These are phyloP conservation scores for Coelastrella sp. DNA, from an alignment of 139 green algal species.

Conservation along the genomic window DNA sequence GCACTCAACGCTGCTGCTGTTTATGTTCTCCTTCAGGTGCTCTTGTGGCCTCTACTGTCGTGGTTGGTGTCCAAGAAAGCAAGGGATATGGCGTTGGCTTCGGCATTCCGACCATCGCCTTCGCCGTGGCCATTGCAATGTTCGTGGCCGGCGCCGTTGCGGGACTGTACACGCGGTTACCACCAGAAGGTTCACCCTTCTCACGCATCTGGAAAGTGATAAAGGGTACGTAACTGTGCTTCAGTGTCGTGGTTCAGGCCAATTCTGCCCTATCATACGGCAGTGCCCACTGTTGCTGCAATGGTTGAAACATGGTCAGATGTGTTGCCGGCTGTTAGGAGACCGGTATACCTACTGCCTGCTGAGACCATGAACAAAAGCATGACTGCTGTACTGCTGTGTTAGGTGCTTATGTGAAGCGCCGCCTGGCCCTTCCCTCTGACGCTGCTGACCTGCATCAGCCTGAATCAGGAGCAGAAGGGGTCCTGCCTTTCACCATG, in stretches of 20 bases:
- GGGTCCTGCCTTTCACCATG: slow-evolving; percentile 39
- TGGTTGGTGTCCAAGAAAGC: slow-evolving; percentile 58
- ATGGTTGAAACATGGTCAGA: too few relatives aligned
- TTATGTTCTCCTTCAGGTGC: background rate
- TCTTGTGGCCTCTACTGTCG: slow-evolving; percentile 40
- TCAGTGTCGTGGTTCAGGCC: too few relatives aligned
- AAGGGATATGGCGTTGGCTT: slow-evolving; percentile 59
- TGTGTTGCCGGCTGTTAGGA: too few relatives aligned
- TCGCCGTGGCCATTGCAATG: slow-evolving; percentile 42
- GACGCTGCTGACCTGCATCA: slow-evolving; percentile 36
- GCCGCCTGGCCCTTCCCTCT: background rate
- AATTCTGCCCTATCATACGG: too few relatives aligned
- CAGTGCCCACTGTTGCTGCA: too few relatives aligned
- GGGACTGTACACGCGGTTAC: slow-evolving; percentile 34
- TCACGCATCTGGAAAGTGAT: slow-evolving; percentile 41
- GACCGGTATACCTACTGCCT: too few relatives aligned
- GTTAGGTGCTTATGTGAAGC: slow-evolving; percentile 28
- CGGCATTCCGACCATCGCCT: slow-evolving; percentile 52
- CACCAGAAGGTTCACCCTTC: slow-evolving; percentile 44
- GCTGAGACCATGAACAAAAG: too few relatives aligned
- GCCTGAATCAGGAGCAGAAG: background rate
- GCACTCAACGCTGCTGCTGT: background rate
- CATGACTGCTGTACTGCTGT: too few relatives aligned
- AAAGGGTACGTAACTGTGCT: too few relatives aligned
- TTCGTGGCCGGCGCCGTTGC: slow-evolving; percentile 21